These are phyloP conservation scores for Camellia lanceoleosa DNA, from an alignment of 148 eudicot species.

Conservation along the genomic window DNA sequence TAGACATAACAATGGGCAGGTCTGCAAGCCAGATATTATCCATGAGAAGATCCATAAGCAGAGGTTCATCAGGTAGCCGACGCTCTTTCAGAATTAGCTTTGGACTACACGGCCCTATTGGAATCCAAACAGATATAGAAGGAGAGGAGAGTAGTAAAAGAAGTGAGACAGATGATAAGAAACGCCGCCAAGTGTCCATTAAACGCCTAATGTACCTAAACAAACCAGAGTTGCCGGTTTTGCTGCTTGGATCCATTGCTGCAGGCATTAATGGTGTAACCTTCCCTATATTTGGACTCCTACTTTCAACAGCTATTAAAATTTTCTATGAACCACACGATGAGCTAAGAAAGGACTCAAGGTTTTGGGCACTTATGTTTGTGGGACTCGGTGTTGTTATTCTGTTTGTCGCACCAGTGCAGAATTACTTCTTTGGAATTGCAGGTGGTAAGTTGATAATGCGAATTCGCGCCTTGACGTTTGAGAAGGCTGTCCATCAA, in stretches of 20 bases:
- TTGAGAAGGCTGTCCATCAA: constrained; percentile 72
- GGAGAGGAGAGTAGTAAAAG: constrained; percentile 11
- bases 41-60: constrained; percentile 52
- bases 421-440: constrained; percentile 65
- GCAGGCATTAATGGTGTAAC: constrained; percentile 59
- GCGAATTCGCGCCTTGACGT: constrained; percentile 62
- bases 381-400: constrained; percentile 33
- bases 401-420: constrained; percentile 51
- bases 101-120: constrained; percentile 31
- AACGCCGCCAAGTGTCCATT: constrained; percentile 33
- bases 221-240: constrained; percentile 61
- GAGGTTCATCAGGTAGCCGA: constrained; percentile 53
- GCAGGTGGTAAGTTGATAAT: constrained; percentile 78
- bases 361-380: constrained; percentile 57
- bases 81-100: constrained; percentile 35
- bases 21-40: constrained; percentile 47
- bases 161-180: constrained; percentile 19
- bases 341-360: constrained; percentile 46
- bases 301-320: constrained; percentile 60
- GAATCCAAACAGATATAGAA: constrained; percentile 30
- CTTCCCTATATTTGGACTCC: constrained; percentile 64
- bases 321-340: constrained; percentile 54
- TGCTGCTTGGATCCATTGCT: constrained; percentile 60
- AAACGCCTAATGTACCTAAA: constrained; percentile 51
- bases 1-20: constrained; percentile 33